Conservation (phyloP, 495 filamentous ascomycete species). For the Lindgomyces ingoldianus region DNA sequence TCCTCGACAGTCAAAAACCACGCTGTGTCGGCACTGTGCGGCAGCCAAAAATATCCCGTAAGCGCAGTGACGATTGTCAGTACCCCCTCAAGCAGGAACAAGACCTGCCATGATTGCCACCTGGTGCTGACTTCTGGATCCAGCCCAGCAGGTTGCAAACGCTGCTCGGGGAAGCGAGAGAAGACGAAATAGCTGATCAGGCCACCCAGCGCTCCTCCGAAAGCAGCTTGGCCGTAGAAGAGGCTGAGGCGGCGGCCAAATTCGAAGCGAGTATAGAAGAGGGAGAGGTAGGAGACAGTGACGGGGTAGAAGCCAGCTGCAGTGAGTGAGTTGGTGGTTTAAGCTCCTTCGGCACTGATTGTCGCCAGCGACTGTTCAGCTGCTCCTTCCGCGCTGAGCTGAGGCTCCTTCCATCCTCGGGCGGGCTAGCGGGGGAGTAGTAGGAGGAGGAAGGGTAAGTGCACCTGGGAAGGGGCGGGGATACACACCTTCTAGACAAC, state of each 20-base stretch:
- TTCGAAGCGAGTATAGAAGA: constrained; percentile 59
- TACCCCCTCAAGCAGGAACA: constrained; percentile 59
- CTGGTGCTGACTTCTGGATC: constrained; percentile 5
- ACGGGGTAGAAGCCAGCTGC: constrained; percentile 57
- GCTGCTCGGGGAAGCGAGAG: constrained; percentile 31
- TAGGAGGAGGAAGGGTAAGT: too few species aligned
- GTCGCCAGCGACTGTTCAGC: too few species aligned
- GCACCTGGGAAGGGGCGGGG: neutral
- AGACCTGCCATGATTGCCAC: constrained; percentile 55
- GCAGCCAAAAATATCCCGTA: constrained; percentile 54
- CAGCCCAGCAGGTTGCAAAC: neutral
- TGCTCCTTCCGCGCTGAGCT: too few species aligned
- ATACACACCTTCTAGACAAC: constrained; percentile 44
- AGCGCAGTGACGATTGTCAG: constrained; percentile 53
- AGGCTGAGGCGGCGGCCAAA: constrained; percentile 55
- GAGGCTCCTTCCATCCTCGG: too few species aligned
- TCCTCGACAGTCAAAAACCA: constrained; percentile 58
- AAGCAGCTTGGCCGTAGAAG: constrained; percentile 60
- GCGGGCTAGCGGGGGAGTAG: too few species aligned
- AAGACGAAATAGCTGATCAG: constrained; percentile 50
- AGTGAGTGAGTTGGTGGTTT: too few species aligned
- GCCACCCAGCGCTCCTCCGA: constrained; percentile 60
- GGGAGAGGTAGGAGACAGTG: constrained; percentile 54
- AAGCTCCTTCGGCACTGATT: too few species aligned
- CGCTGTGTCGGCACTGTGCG: constrained; percentile 51